phyloP scores from a whole-genome alignment of 1,139 yeast species.

The Hemisphaericaspora subhashii region DNA sequence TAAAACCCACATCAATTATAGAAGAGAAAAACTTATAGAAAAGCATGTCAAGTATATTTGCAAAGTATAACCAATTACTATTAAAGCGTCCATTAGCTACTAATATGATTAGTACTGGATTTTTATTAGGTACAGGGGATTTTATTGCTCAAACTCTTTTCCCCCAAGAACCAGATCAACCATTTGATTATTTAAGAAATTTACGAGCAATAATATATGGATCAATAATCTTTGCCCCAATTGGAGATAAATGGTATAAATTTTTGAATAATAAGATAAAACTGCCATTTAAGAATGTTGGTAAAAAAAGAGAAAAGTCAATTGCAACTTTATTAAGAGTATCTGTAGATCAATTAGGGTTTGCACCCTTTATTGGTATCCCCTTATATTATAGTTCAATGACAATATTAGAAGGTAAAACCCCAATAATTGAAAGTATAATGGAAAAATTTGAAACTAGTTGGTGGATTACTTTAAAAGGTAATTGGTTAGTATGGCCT shows the following conservation, averaged over 20 bases:
- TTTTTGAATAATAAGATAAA: conserved; percentile 23
- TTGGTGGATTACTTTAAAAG: conserved; percentile 60
- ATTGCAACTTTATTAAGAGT: conserved; percentile 48
- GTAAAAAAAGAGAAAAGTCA: conserved; percentile 4
- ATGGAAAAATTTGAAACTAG: conserved; percentile 42
- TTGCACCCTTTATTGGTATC: conserved; percentile 72
- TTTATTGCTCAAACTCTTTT: conserved; percentile 36
- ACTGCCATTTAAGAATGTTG: conserved; percentile 12
- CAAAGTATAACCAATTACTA: conserved; percentile 31
- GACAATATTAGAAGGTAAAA: conserved; percentile 57
- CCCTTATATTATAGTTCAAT: conserved; percentile 69
- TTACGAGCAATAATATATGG: conserved; percentile 39
- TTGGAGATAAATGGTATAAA: conserved; percentile 45
- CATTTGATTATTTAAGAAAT: conserved; percentile 33
- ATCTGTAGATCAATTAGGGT: conserved; percentile 66
- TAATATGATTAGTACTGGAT: conserved; percentile 40
- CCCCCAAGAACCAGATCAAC: conserved; percentile 16
- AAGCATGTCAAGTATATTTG: conserved; percentile 14
- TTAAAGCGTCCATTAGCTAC: conserved; percentile 34
- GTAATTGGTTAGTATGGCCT: conserved; percentile 91
- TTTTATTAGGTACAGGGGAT: conserved; percentile 45
- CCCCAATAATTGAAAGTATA: conserved; percentile 27
- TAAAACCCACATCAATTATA: neutral
- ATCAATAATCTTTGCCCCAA: conserved; percentile 40
- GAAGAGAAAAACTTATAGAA: neutral